Evolutionary conservation across 495 filamentous ascomycete species (phyloP).

Genomic region (Umbilicaria muhlenbergii): DNA sequence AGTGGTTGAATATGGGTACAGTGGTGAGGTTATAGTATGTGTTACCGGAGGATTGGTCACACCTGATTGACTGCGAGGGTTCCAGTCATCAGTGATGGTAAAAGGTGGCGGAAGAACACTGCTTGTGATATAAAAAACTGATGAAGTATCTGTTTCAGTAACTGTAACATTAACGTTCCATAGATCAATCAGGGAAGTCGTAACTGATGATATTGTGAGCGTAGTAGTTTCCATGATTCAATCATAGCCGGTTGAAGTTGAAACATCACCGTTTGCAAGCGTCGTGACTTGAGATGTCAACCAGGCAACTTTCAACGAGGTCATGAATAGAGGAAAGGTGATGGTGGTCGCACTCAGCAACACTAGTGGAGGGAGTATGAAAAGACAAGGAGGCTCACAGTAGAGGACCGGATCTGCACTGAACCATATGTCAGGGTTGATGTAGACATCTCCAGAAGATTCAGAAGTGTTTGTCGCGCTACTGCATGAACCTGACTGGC

Average conservation of each 20-base stretch:
- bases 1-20: not conserved
- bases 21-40: not conserved
- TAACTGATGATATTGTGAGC: conserved; percentile 2
- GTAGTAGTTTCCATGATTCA: not conserved
- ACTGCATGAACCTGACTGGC: too few species aligned
- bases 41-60: not conserved
- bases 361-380: conserved; percentile 11
- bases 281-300: too few species aligned
- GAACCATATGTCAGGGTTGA: conserved; percentile 8
- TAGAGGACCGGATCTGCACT: conserved; percentile 1
- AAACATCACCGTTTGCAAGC: too few species aligned
- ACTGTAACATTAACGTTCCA: conserved; percentile 1
- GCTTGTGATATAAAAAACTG: not conserved
- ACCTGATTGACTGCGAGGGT: too few species aligned
- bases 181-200: conserved; percentile 1
- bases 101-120: not conserved
- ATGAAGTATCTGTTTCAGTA: not conserved
- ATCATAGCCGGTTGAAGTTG: conserved; percentile 1
- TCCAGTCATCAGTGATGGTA: too few species aligned
- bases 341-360: conserved; percentile 8
- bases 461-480: too few species aligned
- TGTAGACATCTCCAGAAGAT: conserved; percentile 5
- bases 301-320: conserved; percentile 3
- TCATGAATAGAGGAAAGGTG: conserved; percentile 4
- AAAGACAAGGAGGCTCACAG: conserved; percentile 11